These are phyloP conservation scores for Puya raimondii DNA, from an alignment of 176 grass and related monocot species.

Conservation along the genomic window DNA sequence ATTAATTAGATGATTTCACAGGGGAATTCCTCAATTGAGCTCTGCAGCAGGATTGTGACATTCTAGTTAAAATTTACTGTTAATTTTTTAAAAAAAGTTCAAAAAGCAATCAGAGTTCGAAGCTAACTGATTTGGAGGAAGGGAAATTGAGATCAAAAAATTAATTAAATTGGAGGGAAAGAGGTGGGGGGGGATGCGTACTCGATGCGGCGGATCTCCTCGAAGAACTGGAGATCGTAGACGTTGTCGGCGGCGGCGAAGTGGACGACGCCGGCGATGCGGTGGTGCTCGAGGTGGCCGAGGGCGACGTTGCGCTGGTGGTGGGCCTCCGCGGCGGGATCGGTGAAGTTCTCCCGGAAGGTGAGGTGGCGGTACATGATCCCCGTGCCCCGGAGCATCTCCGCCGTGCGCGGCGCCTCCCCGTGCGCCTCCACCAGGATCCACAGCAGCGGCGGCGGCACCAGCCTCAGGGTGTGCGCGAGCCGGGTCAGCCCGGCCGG, in stretches of 20 bases:
- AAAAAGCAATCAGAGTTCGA: not conserved
- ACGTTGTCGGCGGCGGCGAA: conserved; percentile 61
- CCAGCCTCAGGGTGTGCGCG: conserved; percentile 61
- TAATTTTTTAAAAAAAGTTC: not conserved
- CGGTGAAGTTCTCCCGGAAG: conserved; percentile 86
- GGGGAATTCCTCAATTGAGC: too few species aligned
- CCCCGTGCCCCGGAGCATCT: conserved; percentile 63
- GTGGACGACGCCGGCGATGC: conserved; percentile 61
- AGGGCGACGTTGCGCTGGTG: conserved; percentile 91
- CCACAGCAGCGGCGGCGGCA: conserved; percentile 71
- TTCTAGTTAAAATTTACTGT: too few species aligned
- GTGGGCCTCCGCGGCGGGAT: conserved; percentile 46
- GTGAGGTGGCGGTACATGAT: conserved; percentile 91
- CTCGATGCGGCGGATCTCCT: conserved; percentile 82
- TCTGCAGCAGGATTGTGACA: too few species aligned
- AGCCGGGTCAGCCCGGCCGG: conserved; percentile 44
- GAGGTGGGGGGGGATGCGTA: conserved; percentile 29
- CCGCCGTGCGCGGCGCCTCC: conserved; percentile 47
- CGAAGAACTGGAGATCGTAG: conserved; percentile 68
- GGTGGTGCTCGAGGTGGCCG: conserved; percentile 78
- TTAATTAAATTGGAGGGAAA: not conserved
- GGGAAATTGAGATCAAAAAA: not conserved
- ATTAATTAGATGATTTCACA: too few species aligned
- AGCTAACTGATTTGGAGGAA: not conserved
- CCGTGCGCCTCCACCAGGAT: conserved; percentile 63